These are phyloP conservation scores for Cucumis hystrix DNA, from an alignment of 306 rosid genomes.

Conservation along the genomic window DNA sequence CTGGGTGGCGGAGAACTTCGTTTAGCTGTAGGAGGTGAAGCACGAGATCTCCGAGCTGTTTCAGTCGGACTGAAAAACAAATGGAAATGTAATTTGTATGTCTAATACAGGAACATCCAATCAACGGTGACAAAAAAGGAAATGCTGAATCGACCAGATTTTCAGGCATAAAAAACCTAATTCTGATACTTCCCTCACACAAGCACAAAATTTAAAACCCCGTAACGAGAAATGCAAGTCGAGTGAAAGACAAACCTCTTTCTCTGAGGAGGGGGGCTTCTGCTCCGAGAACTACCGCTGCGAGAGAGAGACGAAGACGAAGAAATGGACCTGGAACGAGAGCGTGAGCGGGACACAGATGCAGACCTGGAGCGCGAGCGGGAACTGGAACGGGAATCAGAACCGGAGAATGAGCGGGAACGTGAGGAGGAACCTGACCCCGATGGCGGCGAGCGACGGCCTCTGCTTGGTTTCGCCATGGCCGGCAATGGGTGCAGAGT, in stretches of 20 bases:
- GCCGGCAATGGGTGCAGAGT: conserved; percentile 9
- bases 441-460: conserved; percentile 75
- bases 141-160: background rate
- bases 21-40: conserved; percentile 59
- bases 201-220: background rate
- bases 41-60: conserved; percentile 48
- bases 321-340: conserved; percentile 60
- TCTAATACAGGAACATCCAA: background rate
- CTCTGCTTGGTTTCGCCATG: conserved; percentile 93
- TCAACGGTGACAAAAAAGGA: background rate
- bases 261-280: conserved; percentile 50
- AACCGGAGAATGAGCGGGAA: conserved; percentile 42
- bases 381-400: conserved; percentile 43
- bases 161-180: background rate
- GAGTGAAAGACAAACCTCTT: conserved; percentile 30
- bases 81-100: background rate
- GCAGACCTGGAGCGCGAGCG: conserved; percentile 43
- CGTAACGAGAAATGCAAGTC: background rate
- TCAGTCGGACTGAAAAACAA: conserved; percentile 36
- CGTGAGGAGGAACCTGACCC: conserved; percentile 75
- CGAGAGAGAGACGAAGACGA: conserved; percentile 74
- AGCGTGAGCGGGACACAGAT: conserved; percentile 32
- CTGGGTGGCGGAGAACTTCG: conserved; percentile 47
- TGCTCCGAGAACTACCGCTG: conserved; percentile 51
- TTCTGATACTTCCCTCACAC: background rate